These are phyloP conservation scores for Alternaria viburni DNA, from an alignment of 2,329 filamentous ascomycete species.

Conservation along the genomic window DNA sequence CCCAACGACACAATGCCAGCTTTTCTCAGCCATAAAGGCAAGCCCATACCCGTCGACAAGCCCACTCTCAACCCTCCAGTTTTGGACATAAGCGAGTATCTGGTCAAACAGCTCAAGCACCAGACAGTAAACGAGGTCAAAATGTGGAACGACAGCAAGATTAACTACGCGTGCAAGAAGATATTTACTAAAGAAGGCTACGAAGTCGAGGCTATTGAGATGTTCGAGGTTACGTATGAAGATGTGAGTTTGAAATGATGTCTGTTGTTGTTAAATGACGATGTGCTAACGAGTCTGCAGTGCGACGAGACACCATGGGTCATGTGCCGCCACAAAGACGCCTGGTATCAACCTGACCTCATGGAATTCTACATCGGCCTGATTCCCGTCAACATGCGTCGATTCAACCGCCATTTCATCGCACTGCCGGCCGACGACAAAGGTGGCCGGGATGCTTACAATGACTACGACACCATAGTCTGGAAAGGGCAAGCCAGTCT, in stretches of 20 bases:
- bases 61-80: background rate
- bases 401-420: background rate
- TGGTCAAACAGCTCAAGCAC: background rate
- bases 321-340: background rate
- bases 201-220: background rate
- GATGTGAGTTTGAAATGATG: background rate
- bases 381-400: background rate
- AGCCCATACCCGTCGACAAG: background rate
- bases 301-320: background rate
- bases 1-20: background rate
- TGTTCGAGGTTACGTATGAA: background rate
- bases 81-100: background rate
- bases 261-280: background rate
- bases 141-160: background rate
- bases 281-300: background rate
- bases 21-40: background rate
- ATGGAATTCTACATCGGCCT: background rate
- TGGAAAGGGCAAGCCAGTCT: background rate
- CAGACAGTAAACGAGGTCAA: background rate
- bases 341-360: background rate
- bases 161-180: background rate
- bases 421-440: background rate
- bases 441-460: background rate
- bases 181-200: background rate
- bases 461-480: background rate